Evolutionary conservation across 495 filamentous ascomycete species (phyloP).

Genomic region (Talaromyces adpressus): DNA sequence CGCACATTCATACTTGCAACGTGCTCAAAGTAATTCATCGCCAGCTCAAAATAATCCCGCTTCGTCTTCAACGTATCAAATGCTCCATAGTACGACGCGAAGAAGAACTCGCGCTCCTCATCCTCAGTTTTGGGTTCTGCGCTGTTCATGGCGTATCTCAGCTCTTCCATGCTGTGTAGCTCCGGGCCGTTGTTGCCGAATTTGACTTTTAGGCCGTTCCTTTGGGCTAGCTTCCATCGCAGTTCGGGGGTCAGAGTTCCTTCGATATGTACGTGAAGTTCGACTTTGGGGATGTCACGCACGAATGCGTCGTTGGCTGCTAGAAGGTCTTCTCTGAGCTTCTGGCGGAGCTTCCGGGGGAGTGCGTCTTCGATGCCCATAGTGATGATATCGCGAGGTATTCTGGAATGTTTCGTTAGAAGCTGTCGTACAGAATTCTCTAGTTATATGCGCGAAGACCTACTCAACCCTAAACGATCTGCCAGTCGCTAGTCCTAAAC

Average conservation of each 20-base stretch:
- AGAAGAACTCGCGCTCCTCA: conserved; percentile 15
- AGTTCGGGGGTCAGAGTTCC: conserved; percentile 32
- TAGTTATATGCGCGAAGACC: neutral
- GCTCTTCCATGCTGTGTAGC: conserved; percentile 22
- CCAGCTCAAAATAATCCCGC: conserved; percentile 35
- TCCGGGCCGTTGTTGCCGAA: conserved; percentile 16
- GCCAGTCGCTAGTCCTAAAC: neutral
- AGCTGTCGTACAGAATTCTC: neutral
- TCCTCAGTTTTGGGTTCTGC: conserved; percentile 20
- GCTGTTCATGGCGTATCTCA: conserved; percentile 23
- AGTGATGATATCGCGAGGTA: neutral
- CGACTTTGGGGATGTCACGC: conserved; percentile 29
- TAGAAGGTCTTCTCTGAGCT: neutral
- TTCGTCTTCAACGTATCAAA: conserved; percentile 29
- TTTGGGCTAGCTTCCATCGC: conserved; percentile 27
- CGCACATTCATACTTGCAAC: conserved; percentile 10
- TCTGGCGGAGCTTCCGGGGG: neutral
- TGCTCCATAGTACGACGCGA: conserved; percentile 34
- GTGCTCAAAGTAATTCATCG: conserved; percentile 26
- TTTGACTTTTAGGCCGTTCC: conserved; percentile 14
- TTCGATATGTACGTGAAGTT: conserved; percentile 40
- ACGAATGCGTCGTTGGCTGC: conserved; percentile 16
- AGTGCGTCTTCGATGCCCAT: conserved; percentile 1
- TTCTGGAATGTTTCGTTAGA: neutral
- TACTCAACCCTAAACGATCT: neutral